Conservation (phyloP, 2,329 filamentous ascomycete species). For the Aureobasidium namibiae region DNA sequence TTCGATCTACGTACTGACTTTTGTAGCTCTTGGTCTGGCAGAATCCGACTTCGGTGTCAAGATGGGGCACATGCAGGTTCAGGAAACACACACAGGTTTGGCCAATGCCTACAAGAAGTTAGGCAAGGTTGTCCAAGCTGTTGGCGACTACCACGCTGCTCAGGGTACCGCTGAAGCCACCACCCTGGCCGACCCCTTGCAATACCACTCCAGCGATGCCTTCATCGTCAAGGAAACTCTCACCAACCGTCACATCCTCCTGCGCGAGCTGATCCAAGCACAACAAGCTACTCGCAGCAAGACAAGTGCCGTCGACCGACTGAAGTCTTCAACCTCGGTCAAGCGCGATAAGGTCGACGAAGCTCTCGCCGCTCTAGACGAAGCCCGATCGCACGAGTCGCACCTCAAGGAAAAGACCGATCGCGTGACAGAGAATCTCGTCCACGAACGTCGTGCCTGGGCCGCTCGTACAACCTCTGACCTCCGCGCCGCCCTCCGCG, state of each 20-base stretch:
- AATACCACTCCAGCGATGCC: constrained; percentile 90
- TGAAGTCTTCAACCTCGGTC: constrained; percentile 80
- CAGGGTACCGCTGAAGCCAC: constrained; percentile 96
- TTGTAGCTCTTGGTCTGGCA: constrained; percentile 74
- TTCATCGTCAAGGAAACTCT: constrained; percentile 98
- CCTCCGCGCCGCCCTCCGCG: constrained; percentile 71
- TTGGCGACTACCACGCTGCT: constrained; percentile 90
- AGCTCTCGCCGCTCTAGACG: constrained; percentile 83
- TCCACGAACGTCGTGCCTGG: constrained; percentile 85
- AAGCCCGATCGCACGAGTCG: constrained; percentile 72
- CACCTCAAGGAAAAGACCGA: constrained; percentile 80
- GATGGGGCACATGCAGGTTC: constrained; percentile 73
- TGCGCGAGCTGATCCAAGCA: constrained; percentile 85
- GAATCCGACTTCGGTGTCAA: constrained; percentile 93
- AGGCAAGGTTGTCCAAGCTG: constrained; percentile 84
- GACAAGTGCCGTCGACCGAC: constrained; percentile 74
- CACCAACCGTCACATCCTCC: constrained; percentile 92
- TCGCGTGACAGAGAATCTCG: constrained; percentile 78
- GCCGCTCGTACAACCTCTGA: constrained; percentile 81
- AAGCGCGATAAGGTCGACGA: constrained; percentile 95
- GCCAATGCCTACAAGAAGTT: constrained; percentile 89
- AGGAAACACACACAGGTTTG: constrained; percentile 83
- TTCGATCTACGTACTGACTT: constrained; percentile 23
- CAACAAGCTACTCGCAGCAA: constrained; percentile 78
- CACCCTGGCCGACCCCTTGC: constrained; percentile 84